These are phyloP conservation scores for Cucumis cinereus DNA, from an alignment of 306 rosid species.

Conservation along the genomic window DNA sequence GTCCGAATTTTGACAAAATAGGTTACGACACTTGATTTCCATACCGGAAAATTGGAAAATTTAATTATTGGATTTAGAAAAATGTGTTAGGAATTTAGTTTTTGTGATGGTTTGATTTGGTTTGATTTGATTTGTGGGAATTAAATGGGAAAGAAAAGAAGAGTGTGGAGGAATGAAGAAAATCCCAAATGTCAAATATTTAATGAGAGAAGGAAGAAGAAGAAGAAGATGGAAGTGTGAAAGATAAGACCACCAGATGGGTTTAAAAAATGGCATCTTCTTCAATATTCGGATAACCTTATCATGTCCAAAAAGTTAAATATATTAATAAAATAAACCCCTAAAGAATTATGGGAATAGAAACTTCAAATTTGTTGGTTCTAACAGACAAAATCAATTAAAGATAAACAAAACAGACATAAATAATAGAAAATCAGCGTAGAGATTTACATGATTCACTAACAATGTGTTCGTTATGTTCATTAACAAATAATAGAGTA, in stretches of 20 bases:
- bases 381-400: no score
- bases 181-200: not conserved
- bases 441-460: no score
- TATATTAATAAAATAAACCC: not conserved
- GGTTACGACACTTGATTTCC: not conserved
- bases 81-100: not conserved
- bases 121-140: not conserved
- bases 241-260: slow-evolving; percentile 5
- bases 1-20: not conserved
- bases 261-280: not conserved
- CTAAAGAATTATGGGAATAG: not conserved
- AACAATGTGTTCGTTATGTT: no score
- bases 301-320: not conserved
- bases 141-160: not conserved
- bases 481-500: accelerated
- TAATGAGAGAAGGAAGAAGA: not conserved
- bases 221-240: slow-evolving; percentile 4
- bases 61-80: not conserved
- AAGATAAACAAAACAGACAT: no score
- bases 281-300: slow-evolving; percentile 4
- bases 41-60: not conserved
- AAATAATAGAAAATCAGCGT: no score
- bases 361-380: no score
- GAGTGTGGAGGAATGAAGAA: not conserved
- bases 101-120: no score